Percentiles rank a stretch among this genome's conserved stretches.
Evolutionary conservation across 352 stramenopile species (phyloP).

Genomic region (Phytopythium sindhum): DNA sequence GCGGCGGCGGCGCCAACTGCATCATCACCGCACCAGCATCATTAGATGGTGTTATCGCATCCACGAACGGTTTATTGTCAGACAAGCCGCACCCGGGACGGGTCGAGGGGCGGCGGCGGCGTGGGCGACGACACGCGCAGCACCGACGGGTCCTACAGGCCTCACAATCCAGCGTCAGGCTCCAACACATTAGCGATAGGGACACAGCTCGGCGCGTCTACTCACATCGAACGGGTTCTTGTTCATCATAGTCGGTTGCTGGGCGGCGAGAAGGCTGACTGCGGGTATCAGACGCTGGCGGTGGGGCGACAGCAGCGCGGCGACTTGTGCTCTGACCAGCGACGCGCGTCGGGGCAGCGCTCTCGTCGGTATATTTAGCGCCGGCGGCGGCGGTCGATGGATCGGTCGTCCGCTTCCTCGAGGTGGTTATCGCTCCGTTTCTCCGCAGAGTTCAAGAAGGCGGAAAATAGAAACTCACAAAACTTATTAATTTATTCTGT

Average conservation of each 20-base stretch:
- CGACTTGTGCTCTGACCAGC: not conserved
- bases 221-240: conserved; percentile 25
- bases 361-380: not conserved
- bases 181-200: not conserved
- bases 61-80: no score
- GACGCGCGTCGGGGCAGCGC: not conserved
- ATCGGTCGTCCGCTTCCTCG: not conserved
- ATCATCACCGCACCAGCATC: conserved; percentile 15
- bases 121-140: conserved; percentile 27
- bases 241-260: conserved; percentile 11
- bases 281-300: not conserved
- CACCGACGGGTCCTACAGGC: conserved; percentile 35
- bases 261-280: not conserved
- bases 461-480: not conserved
- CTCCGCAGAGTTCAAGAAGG: not conserved
- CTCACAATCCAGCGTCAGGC: not conserved
- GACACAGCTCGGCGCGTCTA: not conserved
- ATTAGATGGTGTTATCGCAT: conserved; percentile 13
- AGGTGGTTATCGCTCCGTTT: not conserved
- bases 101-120: conserved; percentile 16
- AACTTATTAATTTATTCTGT: no score
- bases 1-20: conserved; percentile 32
- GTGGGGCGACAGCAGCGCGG: not conserved
- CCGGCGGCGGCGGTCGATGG: not conserved
- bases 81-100: conserved; percentile 12